A percentile compares a stretch with the other conserved stretches of the same genome.
These are phyloP conservation scores for Cladophialophora chaetospira DNA, from an alignment of 2,329 filamentous ascomycete species.

Conservation along the genomic window DNA sequence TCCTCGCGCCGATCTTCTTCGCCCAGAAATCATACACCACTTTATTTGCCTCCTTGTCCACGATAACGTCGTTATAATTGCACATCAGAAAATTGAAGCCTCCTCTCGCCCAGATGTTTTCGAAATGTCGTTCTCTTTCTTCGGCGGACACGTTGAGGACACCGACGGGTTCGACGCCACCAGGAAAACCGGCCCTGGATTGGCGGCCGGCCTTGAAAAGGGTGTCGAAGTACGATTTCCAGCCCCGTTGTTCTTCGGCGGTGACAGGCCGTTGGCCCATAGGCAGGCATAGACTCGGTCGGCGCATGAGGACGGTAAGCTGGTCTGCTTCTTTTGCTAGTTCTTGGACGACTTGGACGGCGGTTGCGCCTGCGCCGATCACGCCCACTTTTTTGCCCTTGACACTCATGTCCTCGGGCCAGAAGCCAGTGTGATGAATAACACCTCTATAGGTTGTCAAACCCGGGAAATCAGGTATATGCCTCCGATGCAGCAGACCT, in stretches of 20 bases:
- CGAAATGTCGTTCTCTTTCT: slow-evolving; percentile 48
- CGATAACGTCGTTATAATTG: slow-evolving; percentile 56
- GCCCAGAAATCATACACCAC: slow-evolving; percentile 59
- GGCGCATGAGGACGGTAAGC: slow-evolving; percentile 61
- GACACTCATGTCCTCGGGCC: slow-evolving; percentile 60
- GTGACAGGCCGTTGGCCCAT: slow-evolving; percentile 57
- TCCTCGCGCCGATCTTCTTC: slow-evolving; percentile 53
- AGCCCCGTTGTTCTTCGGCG: slow-evolving; percentile 54
- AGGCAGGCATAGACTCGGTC: slow-evolving; percentile 65
- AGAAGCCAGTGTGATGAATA: slow-evolving; percentile 62
- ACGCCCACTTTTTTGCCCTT: slow-evolving; percentile 63
- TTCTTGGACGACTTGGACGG: slow-evolving; percentile 65
- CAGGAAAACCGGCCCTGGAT: slow-evolving; percentile 63
- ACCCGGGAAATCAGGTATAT: slow-evolving; percentile 63
- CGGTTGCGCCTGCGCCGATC: slow-evolving; percentile 66
- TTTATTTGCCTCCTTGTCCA: slow-evolving; percentile 52
- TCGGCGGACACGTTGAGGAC: slow-evolving; percentile 22
- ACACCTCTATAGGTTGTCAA: slow-evolving; percentile 61
- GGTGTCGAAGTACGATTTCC: slow-evolving; percentile 50
- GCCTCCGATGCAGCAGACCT: slow-evolving; percentile 49
- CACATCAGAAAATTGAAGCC: slow-evolving; percentile 58
- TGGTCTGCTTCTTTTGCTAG: slow-evolving; percentile 56
- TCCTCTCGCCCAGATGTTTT: slow-evolving; percentile 53
- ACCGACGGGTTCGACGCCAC: slow-evolving; percentile 54
- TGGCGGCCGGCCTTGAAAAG: slow-evolving; percentile 55